Percentiles rank a stretch among this genome's conserved stretches.
These are phyloP conservation scores for Komagataella pseudopastoris DNA, from an alignment of 805 yeast genomes.

Conservation along the genomic window DNA sequence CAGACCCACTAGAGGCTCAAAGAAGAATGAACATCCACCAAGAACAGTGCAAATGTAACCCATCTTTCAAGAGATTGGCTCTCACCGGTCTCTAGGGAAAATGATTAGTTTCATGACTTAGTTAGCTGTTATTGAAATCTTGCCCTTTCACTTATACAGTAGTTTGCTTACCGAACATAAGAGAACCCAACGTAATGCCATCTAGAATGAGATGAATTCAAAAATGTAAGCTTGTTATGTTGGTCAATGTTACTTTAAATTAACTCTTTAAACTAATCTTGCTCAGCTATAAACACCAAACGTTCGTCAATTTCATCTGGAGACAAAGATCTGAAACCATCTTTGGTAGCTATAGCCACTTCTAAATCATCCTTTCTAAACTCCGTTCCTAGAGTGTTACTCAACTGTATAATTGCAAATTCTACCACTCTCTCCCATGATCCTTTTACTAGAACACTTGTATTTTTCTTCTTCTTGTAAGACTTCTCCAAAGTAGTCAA, in stretches of 20 bases:
- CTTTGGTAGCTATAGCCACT: conserved; percentile 72
- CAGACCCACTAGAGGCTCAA: conserved; percentile 34
- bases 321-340: conserved; percentile 57
- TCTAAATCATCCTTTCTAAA: conserved; percentile 90
- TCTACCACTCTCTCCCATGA: conserved; percentile 87
- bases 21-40: conserved; percentile 31
- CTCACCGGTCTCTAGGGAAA: neutral
- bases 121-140: neutral
- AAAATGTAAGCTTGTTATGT: neutral
- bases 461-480: conserved; percentile 45
- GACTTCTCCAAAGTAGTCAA: conserved; percentile 82
- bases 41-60: conserved; percentile 28
- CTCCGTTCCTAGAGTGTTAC: conserved; percentile 82
- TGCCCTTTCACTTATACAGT: neutral
- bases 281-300: conserved; percentile 89
- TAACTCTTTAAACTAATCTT: conserved; percentile 36
- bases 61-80: conserved; percentile 33
- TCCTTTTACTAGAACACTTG: conserved; percentile 50
- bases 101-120: neutral
- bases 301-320: conserved; percentile 92
- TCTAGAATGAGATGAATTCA: too few species aligned
- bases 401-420: conserved; percentile 73
- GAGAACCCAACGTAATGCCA: too few species aligned
- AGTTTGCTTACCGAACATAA: neutral
- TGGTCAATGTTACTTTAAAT: neutral